Percentiles rank a stretch among this genome's conserved stretches.
These are phyloP conservation scores for Pythium dissotocum DNA, from an alignment of 352 stramenopile genomes.

Conservation along the genomic window DNA sequence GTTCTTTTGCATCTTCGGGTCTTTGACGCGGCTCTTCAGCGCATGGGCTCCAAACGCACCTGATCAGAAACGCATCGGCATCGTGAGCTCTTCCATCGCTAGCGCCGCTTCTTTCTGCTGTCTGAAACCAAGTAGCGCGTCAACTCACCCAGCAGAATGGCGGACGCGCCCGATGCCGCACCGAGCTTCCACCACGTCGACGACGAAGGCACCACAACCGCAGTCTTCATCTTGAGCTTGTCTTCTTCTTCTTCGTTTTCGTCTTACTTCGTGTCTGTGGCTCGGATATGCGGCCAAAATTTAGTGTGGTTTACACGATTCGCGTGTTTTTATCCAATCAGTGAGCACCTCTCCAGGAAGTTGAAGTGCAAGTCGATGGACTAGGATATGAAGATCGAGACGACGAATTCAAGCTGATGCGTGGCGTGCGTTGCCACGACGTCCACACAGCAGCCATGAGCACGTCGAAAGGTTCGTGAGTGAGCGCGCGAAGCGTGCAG, in stretches of 20 bases:
- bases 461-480: no score
- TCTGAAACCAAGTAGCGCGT: background rate
- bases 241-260: slow-evolving; percentile 1
- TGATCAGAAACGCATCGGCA: slow-evolving; percentile 17
- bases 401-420: no score
- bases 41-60: slow-evolving; percentile 80
- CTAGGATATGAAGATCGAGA: background rate
- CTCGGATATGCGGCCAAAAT: background rate
- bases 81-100: background rate
- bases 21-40: slow-evolving; percentile 62
- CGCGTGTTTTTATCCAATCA: slow-evolving; percentile 22
- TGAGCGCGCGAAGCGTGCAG: no score
- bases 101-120: no score
- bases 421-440: no score
- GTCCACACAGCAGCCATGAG: no score
- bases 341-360: background rate
- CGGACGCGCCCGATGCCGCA: slow-evolving; percentile 65
- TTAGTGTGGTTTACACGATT: slow-evolving; percentile 20
- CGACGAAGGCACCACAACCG: slow-evolving; percentile 54
- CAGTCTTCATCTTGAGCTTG: slow-evolving; percentile 42
- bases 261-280: background rate
- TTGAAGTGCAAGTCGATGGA: slow-evolving; percentile 10
- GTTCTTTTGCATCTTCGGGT: slow-evolving; percentile 82
- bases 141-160: slow-evolving; percentile 29
- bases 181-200: slow-evolving; percentile 85